A percentile compares a stretch with the other conserved stretches of the same genome.
phyloP scores from a whole-genome alignment of 2,329 filamentous ascomycete species.

The Blastomyces percursus region DNA sequence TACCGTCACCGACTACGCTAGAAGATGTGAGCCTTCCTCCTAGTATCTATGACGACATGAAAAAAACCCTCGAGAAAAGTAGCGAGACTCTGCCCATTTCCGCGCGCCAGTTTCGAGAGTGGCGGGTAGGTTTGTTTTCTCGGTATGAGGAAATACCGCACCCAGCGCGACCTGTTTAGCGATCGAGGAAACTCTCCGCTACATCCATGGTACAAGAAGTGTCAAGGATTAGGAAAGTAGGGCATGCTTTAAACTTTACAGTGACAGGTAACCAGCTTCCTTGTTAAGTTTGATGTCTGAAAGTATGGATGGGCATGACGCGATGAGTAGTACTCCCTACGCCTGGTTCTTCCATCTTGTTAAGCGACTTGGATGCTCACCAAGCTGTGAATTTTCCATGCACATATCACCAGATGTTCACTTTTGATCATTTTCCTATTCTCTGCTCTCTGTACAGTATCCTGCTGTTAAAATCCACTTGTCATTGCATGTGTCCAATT shows the following conservation, averaged over 20 bases:
- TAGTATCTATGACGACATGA: conserved; percentile 30
- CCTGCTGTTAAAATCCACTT: not conserved
- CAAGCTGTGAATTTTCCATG: not conserved
- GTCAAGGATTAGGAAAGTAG: not conserved
- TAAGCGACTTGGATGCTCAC: not conserved
- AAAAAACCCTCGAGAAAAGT: conserved; percentile 28
- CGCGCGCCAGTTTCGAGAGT: conserved; percentile 44
- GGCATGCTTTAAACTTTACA: not conserved
- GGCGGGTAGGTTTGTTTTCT: conserved; percentile 44
- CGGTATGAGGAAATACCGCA: conserved; percentile 18
- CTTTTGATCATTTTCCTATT: not conserved
- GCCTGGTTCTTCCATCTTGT: too few species aligned
- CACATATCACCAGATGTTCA: not conserved
- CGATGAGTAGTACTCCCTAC: not conserved
- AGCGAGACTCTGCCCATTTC: conserved; percentile 35
- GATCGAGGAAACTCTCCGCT: not conserved
- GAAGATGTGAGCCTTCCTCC: conserved; percentile 39
- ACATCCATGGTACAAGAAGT: not conserved
- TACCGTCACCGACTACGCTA: conserved; percentile 32
- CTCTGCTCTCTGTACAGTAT: not conserved
- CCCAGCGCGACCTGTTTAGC: not conserved
- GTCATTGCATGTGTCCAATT: not conserved
- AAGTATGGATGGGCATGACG: not conserved
- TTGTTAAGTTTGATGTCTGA: not conserved
- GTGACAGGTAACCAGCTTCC: not conserved